phyloP scores from a whole-genome alignment of 305 asterid species.

The Andrographis paniculata region DNA sequence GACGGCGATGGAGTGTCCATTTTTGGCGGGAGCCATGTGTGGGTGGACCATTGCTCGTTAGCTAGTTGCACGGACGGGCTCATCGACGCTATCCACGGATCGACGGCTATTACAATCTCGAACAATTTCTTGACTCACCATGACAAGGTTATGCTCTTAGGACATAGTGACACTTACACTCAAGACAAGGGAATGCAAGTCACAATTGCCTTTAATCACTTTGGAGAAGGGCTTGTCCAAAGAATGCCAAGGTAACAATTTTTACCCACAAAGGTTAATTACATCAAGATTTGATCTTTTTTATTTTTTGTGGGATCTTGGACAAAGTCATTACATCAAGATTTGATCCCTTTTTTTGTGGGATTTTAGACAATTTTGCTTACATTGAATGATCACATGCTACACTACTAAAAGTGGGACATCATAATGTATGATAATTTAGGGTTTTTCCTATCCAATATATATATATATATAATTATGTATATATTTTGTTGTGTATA shows the following conservation, averaged over 20 bases:
- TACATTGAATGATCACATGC: neutral
- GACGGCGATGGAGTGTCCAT: slow-evolving; percentile 2
- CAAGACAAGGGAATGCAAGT: slow-evolving; percentile 2
- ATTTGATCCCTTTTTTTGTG: no score
- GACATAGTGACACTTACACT: neutral
- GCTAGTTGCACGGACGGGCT: neutral
- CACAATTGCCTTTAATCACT: slow-evolving; percentile 1
- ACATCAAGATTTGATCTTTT: no score
- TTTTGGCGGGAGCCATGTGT: slow-evolving; percentile 1
- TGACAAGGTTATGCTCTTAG: neutral
- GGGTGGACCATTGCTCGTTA: slow-evolving; percentile 2
- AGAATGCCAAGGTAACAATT: neutral
- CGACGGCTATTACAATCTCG: neutral
- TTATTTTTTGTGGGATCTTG: no score
- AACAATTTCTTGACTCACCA: neutral
- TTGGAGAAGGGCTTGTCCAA: slow-evolving; percentile 5
- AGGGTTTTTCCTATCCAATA: neutral
- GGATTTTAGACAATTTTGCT: neutral
- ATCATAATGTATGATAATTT: neutral
- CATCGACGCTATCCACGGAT: neutral
- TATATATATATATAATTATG: neutral
- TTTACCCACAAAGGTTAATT: no score
- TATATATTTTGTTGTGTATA: neutral
- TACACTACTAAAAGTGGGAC: neutral
- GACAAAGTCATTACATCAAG: neutral